phyloP scores from a whole-genome alignment of 352 stramenopile genomes.

The Globisporangium polare region DNA sequence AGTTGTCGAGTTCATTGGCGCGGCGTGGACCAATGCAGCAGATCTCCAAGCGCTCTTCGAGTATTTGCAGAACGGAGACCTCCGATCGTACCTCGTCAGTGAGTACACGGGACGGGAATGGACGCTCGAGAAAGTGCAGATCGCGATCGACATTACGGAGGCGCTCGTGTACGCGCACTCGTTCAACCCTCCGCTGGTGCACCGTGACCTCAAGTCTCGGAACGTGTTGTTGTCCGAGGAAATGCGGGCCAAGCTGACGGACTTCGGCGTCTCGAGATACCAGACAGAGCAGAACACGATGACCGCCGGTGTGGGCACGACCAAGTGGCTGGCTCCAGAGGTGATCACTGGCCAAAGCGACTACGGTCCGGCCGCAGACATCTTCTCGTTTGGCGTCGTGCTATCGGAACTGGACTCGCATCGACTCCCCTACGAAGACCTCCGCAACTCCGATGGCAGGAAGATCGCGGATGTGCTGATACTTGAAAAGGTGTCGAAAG shows the following conservation, averaged over 20 bases:
- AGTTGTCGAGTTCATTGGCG: conserved; percentile 40
- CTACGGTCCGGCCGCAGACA: conserved; percentile 25
- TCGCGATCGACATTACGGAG: conserved; percentile 21
- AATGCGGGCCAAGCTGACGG: conserved; percentile 38
- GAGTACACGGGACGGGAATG: neutral
- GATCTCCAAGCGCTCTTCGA: conserved; percentile 38
- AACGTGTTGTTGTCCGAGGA: conserved; percentile 26
- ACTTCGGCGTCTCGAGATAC: conserved; percentile 51
- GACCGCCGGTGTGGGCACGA: conserved; percentile 24
- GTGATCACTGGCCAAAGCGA: conserved; percentile 28
- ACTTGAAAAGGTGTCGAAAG: too few species aligned
- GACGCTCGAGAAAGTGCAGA: conserved; percentile 4
- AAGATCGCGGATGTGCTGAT: too few species aligned
- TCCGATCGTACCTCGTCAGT: conserved; percentile 26
- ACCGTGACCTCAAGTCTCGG: conserved; percentile 35
- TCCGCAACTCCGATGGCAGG: too few species aligned
- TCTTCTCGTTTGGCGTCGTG: conserved; percentile 37
- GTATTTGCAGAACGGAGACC: conserved; percentile 37
- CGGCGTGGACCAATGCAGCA: conserved; percentile 44
- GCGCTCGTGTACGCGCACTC: conserved; percentile 46
- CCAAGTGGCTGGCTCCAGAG: conserved; percentile 34
- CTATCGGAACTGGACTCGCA: conserved; percentile 42
- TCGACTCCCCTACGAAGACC: too few species aligned
- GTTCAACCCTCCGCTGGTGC: conserved; percentile 28
- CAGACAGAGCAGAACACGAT: conserved; percentile 40